A percentile compares a stretch with the other conserved stretches of the same genome.
Conservation (phyloP, 352 stramenopile species). For the Globisporangium cystogenes region DNA sequence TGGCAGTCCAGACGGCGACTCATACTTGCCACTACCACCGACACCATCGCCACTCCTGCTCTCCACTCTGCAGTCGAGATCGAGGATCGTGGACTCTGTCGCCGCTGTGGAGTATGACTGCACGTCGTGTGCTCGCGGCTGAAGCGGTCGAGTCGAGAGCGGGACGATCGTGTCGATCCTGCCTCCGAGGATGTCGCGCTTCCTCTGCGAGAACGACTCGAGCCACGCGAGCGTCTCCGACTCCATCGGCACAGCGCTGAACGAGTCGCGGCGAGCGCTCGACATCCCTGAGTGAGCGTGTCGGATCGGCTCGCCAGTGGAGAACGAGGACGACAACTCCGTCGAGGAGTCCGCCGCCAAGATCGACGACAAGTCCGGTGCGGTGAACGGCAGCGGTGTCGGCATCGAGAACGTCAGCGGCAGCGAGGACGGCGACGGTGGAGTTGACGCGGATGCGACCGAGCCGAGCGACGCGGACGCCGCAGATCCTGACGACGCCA, state of each 20-base stretch:
- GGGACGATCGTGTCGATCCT: conserved; percentile 18
- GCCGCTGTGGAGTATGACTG: not conserved
- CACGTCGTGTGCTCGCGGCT: not conserved
- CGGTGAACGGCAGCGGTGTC: conserved; percentile 1
- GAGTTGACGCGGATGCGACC: not conserved
- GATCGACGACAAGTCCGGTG: conserved; percentile 7
- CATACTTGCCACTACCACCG: too few species aligned
- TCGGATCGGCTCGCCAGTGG: not conserved
- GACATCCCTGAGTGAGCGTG: not conserved
- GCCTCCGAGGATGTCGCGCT: conserved; percentile 52
- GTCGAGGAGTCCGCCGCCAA: not conserved
- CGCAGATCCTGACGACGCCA: conserved; percentile 14
- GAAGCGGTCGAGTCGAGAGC: not conserved
- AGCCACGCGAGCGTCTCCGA: conserved; percentile 63
- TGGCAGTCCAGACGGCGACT: too few species aligned
- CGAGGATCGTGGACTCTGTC: not conserved
- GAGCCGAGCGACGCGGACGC: conserved; percentile 3
- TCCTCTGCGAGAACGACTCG: conserved; percentile 53
- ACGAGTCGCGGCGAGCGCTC: conserved; percentile 10
- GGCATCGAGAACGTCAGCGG: not conserved
- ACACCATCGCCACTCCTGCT: not conserved
- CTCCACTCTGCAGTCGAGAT: not conserved
- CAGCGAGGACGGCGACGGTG: not conserved
- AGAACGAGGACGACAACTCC: not conserved
- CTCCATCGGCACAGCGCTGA: conserved; percentile 8